These are phyloP conservation scores for Paraconiothyrium brasiliense DNA, from an alignment of 2,329 filamentous ascomycete genomes.

Conservation along the genomic window DNA sequence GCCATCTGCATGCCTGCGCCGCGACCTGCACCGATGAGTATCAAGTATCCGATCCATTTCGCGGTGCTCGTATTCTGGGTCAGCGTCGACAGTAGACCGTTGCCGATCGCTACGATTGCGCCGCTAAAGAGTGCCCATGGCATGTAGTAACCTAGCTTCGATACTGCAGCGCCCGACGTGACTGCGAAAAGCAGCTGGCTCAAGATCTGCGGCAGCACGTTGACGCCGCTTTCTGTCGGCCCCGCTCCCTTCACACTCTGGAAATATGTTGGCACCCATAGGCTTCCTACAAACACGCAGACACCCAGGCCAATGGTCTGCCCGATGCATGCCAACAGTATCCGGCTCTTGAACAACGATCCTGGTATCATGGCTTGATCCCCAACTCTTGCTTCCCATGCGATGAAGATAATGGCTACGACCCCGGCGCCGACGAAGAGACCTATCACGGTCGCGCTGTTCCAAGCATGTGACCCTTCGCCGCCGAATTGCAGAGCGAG, in stretches of 20 bases:
- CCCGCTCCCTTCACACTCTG: conserved; percentile 50
- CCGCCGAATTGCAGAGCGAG: conserved; percentile 41
- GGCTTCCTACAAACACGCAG: conserved; percentile 26
- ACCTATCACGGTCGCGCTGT: conserved; percentile 39
- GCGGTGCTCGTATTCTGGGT: conserved; percentile 38
- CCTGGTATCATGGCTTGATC: conserved; percentile 46
- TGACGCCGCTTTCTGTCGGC: conserved; percentile 51
- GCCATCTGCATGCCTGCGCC: conserved; percentile 40
- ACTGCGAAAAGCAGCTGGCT: conserved; percentile 32
- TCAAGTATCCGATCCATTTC: conserved; percentile 42
- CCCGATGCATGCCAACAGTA: conserved; percentile 37
- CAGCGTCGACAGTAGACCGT: conserved; percentile 54
- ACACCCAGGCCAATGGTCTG: conserved; percentile 18
- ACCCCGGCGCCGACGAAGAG: conserved; percentile 45
- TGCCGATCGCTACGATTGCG: conserved; percentile 49
- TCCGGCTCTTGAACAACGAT: conserved; percentile 21
- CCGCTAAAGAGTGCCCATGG: conserved; percentile 41
- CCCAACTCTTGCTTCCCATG: conserved; percentile 45
- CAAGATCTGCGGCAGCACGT: conserved; percentile 50
- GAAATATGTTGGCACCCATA: conserved; percentile 51
- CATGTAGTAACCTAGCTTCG: conserved; percentile 37
- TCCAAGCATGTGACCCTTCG: conserved; percentile 42
- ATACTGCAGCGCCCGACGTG: conserved; percentile 31
- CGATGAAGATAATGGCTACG: conserved; percentile 40
- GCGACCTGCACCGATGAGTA: conserved; percentile 35